A percentile compares a stretch with the other conserved stretches of the same genome.
These are phyloP conservation scores for Kodamaea fukazawae DNA, from an alignment of 805 yeast species.

Conservation along the genomic window DNA sequence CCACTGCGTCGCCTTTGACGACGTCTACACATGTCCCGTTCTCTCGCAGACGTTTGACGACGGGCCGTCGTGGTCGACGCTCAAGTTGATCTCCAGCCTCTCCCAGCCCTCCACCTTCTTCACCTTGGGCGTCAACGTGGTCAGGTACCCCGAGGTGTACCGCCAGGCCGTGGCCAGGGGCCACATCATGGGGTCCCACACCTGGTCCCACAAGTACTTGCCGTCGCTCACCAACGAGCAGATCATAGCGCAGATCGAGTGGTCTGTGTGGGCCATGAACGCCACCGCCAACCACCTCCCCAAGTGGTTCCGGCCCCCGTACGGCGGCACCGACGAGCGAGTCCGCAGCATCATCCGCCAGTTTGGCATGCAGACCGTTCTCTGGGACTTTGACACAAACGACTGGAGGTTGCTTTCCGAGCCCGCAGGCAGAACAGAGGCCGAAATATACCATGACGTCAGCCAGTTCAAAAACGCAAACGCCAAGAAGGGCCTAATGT, in stretches of 20 bases:
- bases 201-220: conserved; percentile 88
- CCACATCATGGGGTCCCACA: conserved; percentile 82
- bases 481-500: conserved; percentile 56
- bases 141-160: conserved; percentile 73
- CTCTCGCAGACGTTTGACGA: conserved; percentile 92
- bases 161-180: conserved; percentile 54
- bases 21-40: conserved; percentile 67
- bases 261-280: conserved; percentile 98
- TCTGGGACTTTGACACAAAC: conserved; percentile 90
- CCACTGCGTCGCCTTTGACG: conserved; percentile 74
- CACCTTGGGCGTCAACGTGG: conserved; percentile 78
- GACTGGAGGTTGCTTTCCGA: conserved; percentile 72
- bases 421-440: conserved; percentile 30
- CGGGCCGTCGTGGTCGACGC: conserved; percentile 81
- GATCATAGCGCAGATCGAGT: conserved; percentile 83
- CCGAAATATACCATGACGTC: conserved; percentile 56
- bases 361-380: conserved; percentile 81
- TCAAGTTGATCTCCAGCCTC: conserved; percentile 54
- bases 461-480: conserved; percentile 43
- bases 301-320: conserved; percentile 94
- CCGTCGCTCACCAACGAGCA: conserved; percentile 78
- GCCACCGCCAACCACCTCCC: conserved; percentile 88
- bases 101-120: conserved; percentile 69
- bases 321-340: conserved; percentile 90
- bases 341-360: conserved; percentile 75